A percentile compares a stretch with the other conserved stretches of the same genome.
phyloP scores from a whole-genome alignment of 1,139 yeast genomes.

The Spencermartinsiella ligniputridi region DNA sequence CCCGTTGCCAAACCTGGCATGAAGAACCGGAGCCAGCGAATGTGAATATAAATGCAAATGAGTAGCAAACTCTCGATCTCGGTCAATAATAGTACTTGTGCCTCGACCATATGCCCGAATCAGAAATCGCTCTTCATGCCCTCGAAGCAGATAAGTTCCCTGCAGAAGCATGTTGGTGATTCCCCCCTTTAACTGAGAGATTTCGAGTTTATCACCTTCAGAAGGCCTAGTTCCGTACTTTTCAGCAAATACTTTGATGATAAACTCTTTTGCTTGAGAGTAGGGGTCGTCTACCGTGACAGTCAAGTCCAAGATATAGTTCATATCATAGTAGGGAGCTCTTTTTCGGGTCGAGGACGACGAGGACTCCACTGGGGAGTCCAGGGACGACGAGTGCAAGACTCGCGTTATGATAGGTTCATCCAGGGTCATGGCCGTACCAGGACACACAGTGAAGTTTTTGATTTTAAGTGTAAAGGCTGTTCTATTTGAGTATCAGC shows the following conservation, averaged over 20 bases:
- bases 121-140: slow-evolving; percentile 39
- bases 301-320: slow-evolving; percentile 12
- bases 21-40: slow-evolving; percentile 63
- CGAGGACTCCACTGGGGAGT: background rate
- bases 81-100: slow-evolving; percentile 65
- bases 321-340: slow-evolving; percentile 18
- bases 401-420: slow-evolving; percentile 3
- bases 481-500: too few species aligned
- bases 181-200: slow-evolving; percentile 61
- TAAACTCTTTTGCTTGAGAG: slow-evolving; percentile 15
- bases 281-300: slow-evolving; percentile 13
- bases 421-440: slow-evolving; percentile 2
- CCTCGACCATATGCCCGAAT: slow-evolving; percentile 76
- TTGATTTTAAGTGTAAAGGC: too few species aligned
- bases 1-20: slow-evolving; percentile 69
- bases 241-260: slow-evolving; percentile 14
- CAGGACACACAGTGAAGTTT: too few species aligned
- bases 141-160: slow-evolving; percentile 34
- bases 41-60: slow-evolving; percentile 60
- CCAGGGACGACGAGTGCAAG: background rate
- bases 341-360: background rate
- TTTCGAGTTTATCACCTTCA: slow-evolving; percentile 18
- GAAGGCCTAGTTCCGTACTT: background rate
- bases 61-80: slow-evolving; percentile 72
- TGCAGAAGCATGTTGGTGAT: slow-evolving; percentile 70